A percentile compares a stretch with the other conserved stretches of the same genome.
Evolutionary conservation across 2,329 filamentous ascomycete species (phyloP).

Genomic region (Curvularia sp.): DNA sequence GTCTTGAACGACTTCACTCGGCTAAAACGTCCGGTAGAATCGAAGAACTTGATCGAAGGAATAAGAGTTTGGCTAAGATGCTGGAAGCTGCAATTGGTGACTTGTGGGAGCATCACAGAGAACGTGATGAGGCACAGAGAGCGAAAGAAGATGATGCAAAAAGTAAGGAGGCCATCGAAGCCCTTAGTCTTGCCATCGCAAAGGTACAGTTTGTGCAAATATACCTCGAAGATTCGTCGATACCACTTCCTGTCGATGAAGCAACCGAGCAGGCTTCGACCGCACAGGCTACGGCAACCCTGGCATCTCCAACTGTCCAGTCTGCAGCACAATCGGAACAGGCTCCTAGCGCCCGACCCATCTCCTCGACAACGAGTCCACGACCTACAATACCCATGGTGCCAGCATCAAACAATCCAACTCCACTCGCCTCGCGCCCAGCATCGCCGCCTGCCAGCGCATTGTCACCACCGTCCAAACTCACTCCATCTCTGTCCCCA

Average conservation of each 20-base stretch:
- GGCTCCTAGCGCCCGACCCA: slow-evolving; percentile 33
- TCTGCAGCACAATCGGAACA: slow-evolving; percentile 29
- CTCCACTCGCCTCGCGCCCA: slow-evolving; percentile 21
- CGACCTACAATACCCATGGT: slow-evolving; percentile 11
- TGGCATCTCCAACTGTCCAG: slow-evolving; percentile 28
- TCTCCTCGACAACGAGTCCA: slow-evolving; percentile 18
- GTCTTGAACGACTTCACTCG: slow-evolving; percentile 32
- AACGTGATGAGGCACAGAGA: slow-evolving; percentile 54
- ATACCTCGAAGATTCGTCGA: slow-evolving; percentile 56
- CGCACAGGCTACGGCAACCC: slow-evolving; percentile 29
- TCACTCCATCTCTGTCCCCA: slow-evolving; percentile 42
- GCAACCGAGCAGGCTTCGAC: slow-evolving; percentile 36
- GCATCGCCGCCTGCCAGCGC: slow-evolving; percentile 25
- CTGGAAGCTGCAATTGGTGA: slow-evolving; percentile 70
- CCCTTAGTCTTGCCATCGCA: slow-evolving; percentile 58
- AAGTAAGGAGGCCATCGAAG: slow-evolving; percentile 49
- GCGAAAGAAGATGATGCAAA: slow-evolving; percentile 36
- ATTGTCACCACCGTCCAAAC: slow-evolving; percentile 20
- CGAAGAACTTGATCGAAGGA: slow-evolving; percentile 67
- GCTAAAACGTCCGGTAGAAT: slow-evolving; percentile 39
- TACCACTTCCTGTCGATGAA: slow-evolving; percentile 54
- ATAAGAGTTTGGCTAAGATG: slow-evolving; percentile 71
- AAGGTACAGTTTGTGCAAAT: slow-evolving; percentile 61
- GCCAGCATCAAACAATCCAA: slow-evolving; percentile 10
- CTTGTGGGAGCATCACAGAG: slow-evolving; percentile 67